Base-by-base conservation (phyloP, 2,329 filamentous ascomycete species). In the Pseudocercospora macadamiae region DNA sequence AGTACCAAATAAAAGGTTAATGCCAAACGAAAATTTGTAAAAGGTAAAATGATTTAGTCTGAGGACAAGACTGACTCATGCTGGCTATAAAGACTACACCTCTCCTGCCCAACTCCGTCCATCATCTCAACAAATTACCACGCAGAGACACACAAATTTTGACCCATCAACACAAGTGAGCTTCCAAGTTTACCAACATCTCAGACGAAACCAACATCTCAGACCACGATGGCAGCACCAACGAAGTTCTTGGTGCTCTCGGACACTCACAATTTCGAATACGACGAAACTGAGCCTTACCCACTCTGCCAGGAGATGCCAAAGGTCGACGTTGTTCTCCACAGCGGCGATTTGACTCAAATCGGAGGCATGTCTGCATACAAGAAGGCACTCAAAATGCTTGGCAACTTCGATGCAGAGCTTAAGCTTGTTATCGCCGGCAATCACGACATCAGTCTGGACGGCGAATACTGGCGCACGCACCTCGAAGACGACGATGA, bases 331-430 rank as follows among this genome's bases (percentile, higher is more conserved):
- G 72, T 77, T 6, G 54, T 76, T 0, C 64, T 78, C 2, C 73
- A 77, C 51, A 75, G 73, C 51, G 75, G 74, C 4, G 73, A 77
- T 57, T 60, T 77, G 6, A 76, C 73, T 1, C 58, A 66, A 28
- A 45, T 59, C 23, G 71, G 71, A 2, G 66, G 67, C 2, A 18
- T 67, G 1, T 26, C 54, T 4, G 60, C 66, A 3, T 74, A 71
- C 64, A 58, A 65, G 16, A 60, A 60, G 8, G 62, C 70, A 5
- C 47, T 77, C 1, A 12, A 62, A 7, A 57, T 68, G 26, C 57
- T 75, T 18, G 55, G 51, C 16, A 12, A 39, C 1, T 57, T 72
- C 26, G 57, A 71, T 18, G 71, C 71, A 7, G 67, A 72, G 25
- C 60, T 74, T 4, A 71, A 72, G 51, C 65, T 75, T 1, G 69